Evolutionary conservation across 139 green algal genomes (phyloP).

Genomic region (Closterium sp.): DNA sequence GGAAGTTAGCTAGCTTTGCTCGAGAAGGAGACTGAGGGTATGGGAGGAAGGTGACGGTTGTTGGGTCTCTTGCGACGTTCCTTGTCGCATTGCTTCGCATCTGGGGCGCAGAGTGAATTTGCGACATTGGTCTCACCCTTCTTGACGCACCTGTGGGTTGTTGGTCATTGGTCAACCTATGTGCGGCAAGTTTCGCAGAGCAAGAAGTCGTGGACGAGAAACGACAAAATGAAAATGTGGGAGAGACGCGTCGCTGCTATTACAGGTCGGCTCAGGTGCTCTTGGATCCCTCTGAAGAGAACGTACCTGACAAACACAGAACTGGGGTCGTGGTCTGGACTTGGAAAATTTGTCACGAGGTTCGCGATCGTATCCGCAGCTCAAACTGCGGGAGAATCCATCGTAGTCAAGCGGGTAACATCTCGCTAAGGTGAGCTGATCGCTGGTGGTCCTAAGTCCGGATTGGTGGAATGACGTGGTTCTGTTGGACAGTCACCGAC

Average conservation of each 20-base stretch:
- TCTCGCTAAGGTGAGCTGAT: too few species aligned
- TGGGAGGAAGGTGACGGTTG: background rate
- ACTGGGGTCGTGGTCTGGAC: background rate
- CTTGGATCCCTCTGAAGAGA: background rate
- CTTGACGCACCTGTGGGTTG: background rate
- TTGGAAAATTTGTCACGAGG: background rate
- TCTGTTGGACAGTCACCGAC: background rate
- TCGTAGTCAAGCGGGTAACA: too few species aligned
- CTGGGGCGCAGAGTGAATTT: background rate
- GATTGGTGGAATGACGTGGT: background rate
- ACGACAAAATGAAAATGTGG: background rate
- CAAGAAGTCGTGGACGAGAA: background rate
- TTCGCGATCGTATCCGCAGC: background rate
- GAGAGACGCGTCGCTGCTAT: background rate
- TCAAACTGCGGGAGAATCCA: too few species aligned
- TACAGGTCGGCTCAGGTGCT: background rate
- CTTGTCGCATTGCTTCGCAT: background rate
- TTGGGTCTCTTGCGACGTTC: background rate
- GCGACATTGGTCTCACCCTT: background rate
- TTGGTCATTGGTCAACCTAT: background rate
- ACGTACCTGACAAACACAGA: background rate
- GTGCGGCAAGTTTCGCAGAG: background rate
- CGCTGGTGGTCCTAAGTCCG: background rate
- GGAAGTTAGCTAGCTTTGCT: background rate
- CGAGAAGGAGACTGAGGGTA: background rate